phyloP scores from a whole-genome alignment of 1,284 basidiomycete species.

The Ganoderma resinaceum region DNA sequence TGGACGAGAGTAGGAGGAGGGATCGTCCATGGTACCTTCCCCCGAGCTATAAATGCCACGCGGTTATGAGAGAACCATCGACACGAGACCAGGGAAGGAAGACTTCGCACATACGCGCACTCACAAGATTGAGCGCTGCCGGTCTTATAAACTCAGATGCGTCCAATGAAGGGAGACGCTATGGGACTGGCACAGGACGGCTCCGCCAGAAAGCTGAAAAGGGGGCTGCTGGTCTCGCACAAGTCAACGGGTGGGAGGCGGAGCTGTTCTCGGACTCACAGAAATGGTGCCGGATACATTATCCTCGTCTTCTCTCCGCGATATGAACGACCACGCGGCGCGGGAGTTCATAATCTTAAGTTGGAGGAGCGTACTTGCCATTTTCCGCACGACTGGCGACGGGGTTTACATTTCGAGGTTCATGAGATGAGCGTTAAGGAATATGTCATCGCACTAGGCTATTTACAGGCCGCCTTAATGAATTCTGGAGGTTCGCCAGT shows the following conservation, averaged over 20 bases:
- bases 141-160: neutral
- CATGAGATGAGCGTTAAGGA: neutral
- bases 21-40: neutral
- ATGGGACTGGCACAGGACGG: neutral
- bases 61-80: conserved; percentile 8
- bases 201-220: conserved; percentile 1
- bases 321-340: conserved; percentile 3
- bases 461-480: neutral
- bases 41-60: conserved; percentile 4
- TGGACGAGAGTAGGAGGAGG: neutral
- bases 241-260: conserved; percentile 3
- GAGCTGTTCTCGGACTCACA: neutral
- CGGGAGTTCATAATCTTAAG: neutral
- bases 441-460: neutral
- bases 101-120: neutral
- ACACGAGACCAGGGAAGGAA: conserved; percentile 7
- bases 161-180: neutral
- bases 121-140: conserved; percentile 2
- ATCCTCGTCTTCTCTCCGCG: neutral
- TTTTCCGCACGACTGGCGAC: neutral
- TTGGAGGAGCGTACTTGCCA: neutral
- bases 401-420: conserved; percentile 2
- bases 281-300: neutral
- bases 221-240: neutral
- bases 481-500: conserved; percentile 1